Evolutionary conservation across 2,329 filamentous ascomycete genomes (phyloP).

Genomic region (Macrophomina pseudophaseolina): DNA sequence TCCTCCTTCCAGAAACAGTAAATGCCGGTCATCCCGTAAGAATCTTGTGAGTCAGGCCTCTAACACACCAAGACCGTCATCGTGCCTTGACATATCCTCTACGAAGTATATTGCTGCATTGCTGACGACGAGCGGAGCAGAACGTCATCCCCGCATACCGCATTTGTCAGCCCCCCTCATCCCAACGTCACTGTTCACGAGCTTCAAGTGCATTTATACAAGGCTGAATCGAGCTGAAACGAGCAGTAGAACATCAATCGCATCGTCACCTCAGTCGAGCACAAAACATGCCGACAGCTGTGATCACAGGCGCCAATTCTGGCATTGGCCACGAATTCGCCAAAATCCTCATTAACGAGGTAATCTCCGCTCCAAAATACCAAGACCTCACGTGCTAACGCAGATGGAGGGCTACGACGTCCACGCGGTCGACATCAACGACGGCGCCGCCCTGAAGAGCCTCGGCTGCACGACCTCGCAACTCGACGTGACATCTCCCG

Average conservation of each 20-base stretch:
- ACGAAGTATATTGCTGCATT: not conserved
- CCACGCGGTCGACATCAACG: constrained; percentile 37
- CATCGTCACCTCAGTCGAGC: too few species aligned
- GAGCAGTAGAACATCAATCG: too few species aligned
- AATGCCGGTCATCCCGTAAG: too few species aligned
- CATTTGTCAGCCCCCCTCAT: constrained; percentile 19
- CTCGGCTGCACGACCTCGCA: constrained; percentile 39
- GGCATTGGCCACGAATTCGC: constrained; percentile 49
- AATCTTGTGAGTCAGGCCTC: too few species aligned
- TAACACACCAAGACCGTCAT: too few species aligned
- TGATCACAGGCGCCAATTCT: constrained; percentile 50
- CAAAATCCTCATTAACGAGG: constrained; percentile 36
- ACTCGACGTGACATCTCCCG: constrained; percentile 42
- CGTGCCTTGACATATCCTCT: too few species aligned
- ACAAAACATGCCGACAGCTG: constrained; percentile 43
- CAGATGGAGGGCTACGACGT: constrained; percentile 38
- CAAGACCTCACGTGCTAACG: constrained; percentile 4
- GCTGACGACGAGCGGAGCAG: not conserved
- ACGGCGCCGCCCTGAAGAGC: constrained; percentile 38
- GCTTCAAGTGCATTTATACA: not conserved
- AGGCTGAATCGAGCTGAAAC: too few species aligned
- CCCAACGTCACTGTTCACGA: not conserved
- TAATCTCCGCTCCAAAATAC: constrained; percentile 11
- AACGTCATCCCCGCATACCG: constrained; percentile 7
- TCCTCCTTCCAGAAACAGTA: too few species aligned